Base-by-base conservation (phyloP, 169 alveolate species). In the Condylostoma magnum region DNA sequence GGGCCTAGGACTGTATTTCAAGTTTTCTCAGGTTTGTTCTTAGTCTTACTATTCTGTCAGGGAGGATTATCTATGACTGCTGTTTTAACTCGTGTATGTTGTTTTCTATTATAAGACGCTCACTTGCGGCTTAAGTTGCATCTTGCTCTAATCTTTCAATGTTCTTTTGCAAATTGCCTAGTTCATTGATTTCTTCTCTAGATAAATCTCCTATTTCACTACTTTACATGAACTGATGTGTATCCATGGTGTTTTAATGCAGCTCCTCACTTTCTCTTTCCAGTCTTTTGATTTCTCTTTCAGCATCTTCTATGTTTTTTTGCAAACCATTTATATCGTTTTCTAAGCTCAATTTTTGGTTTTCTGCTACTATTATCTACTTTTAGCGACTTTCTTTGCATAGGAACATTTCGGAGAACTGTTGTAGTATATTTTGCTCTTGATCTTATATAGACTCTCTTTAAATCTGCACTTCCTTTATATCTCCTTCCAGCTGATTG, bases 371-470 rank as follows among this genome's bases (percentile, higher is more conserved):
- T 74, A 30, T 1, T 48, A 6, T 18, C 34, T 71, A 15, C n/a
- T 3, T 6, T 41, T 46, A 8, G 54, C 25, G 25, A 55, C 44
- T 22, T 48, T 47, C 57, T 80, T 41, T 46, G 73, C 52, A 69
- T 43, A 30, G 72, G 50, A 51, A 58, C n/a, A 41, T 10, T 46
- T 67, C 68, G 66, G 76, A 33, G 58, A 79, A 18, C 55, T 76
- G 37, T 73, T 83, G 71, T 69, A 79, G 18, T 37, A 76, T 54
- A 37, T 84, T 65, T 47, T 60, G 51, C n/a, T 78, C 93, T 18
- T 76, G 56, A 30, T 60, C 51, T 47, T 27, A 27, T 30, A 66
- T 33, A 56, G 74, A 63, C 41, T 81, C 76, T 54, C 69, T 81
- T 48, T 67, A 73, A 4, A 51, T 34, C 34, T 69, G 76, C 22